Evolutionary conservation across 1,139 yeast species (phyloP), one percentile per base, ranked within the genome.

Genomic region (Meyerozyma guilliermondii): DNA sequence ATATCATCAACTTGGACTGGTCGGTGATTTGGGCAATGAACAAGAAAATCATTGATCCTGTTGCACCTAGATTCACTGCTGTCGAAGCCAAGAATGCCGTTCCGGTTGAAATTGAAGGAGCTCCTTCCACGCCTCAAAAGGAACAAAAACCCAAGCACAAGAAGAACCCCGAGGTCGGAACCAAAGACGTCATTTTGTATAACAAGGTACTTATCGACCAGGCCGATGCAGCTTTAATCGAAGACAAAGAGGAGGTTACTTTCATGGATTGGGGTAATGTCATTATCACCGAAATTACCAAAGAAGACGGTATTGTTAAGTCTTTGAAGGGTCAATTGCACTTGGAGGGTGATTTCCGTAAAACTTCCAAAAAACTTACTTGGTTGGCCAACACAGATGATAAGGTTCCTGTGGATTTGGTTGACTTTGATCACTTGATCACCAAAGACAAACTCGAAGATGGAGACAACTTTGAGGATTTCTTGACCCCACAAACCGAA

Each of bases 211-310:
- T 88, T 57, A 76, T 92, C 58, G 98, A 91, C 61, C 96, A 87
- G 68, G 94, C 76, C 28, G 98, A 92, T 68, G 98, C 97, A 43
- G 76, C 72, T 47, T 71, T 82, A 26, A 71, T 87, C 48, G 81
- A 71, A 40, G 83, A 79, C 44, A 76, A 74, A 46, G 98, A 92
- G 69, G 98, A 92, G 71, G 76, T 91, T 48, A 92, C 98, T 35
- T 79, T 92, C 59, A 92, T 92, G 98, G 98, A 92, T 70, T 92
- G 98, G 98, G 98, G 98, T 77, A 92, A 92, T 61, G 88, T 84
- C 43, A 85, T 92, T 52, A 71, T 91, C 52, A 77, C 86, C 54
- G 81, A 81, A 66, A 78, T 91, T 58, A 67, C 69, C 59, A 83
- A 79, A 63, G 64, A 65, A 22, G 71, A 67, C 45, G 83, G 74